Evolutionary conservation across 1,284 basidiomycete species (phyloP).

Genomic region (Cryptococcus maquisensis): DNA sequence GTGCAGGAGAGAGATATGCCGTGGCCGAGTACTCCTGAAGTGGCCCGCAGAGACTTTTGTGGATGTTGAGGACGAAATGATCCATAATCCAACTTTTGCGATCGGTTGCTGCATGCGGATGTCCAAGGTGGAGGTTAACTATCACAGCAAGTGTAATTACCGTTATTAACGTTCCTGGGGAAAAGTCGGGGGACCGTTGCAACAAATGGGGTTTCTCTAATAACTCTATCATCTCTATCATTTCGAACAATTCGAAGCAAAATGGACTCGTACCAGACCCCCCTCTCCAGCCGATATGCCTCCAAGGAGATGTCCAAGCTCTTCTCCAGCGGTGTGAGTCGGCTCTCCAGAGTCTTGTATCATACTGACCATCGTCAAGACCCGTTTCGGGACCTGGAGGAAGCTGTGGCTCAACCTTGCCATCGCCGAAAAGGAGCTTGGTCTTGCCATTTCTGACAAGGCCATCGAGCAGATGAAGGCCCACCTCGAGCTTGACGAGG

Average conservation of each 20-base stretch:
- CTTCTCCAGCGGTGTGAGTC: slow-evolving; percentile 77
- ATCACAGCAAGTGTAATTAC: too few species aligned
- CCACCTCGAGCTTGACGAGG: slow-evolving; percentile 82
- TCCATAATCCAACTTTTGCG: too few species aligned
- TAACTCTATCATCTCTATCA: neutral
- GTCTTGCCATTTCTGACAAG: slow-evolving; percentile 80
- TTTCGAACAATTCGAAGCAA: slow-evolving; percentile 5
- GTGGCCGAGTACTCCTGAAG: too few species aligned
- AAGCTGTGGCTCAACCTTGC: slow-evolving; percentile 95
- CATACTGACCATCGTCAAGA: slow-evolving; percentile 54
- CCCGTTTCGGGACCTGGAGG: slow-evolving; percentile 95
- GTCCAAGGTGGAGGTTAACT: too few species aligned
- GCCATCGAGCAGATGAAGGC: slow-evolving; percentile 92
- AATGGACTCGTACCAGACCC: slow-evolving; percentile 54
- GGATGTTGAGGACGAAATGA: too few species aligned
- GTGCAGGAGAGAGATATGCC: too few species aligned
- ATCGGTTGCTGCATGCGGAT: too few species aligned
- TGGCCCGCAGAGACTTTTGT: too few species aligned
- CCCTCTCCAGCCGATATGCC: slow-evolving; percentile 81
- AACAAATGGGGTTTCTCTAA: too few species aligned
- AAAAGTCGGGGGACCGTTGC: too few species aligned
- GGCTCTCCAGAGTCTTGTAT: neutral
- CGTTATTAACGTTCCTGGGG: too few species aligned
- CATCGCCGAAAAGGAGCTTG: slow-evolving; percentile 92
- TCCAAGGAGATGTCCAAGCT: slow-evolving; percentile 97